Evolutionary conservation across 805 yeast species (phyloP).

Genomic region (Scheffersomyces spartinae): DNA sequence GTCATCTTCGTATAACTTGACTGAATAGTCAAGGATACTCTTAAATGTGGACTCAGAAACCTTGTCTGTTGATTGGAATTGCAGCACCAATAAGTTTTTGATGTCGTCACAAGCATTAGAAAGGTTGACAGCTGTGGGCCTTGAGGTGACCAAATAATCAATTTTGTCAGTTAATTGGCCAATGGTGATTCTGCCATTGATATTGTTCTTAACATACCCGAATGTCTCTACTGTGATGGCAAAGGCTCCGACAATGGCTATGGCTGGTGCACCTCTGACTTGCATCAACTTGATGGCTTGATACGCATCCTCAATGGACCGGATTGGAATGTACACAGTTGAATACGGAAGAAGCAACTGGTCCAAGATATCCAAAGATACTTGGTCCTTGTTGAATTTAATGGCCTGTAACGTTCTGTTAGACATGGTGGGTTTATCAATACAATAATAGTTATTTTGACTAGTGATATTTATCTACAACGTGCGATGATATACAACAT

Average conservation of each 20-base stretch:
- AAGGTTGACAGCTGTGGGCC: conserved; percentile 95
- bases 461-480: too few relatives aligned
- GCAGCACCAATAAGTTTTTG: conserved; percentile 16
- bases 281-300: conserved; percentile 83
- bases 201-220: conserved; percentile 13
- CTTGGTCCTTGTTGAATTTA: conserved; percentile 38
- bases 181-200: conserved; percentile 17
- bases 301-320: conserved; percentile 63
- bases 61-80: conserved; percentile 8
- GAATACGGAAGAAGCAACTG: conserved; percentile 77
- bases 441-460: too few relatives aligned
- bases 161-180: conserved; percentile 34
- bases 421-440: too few relatives aligned
- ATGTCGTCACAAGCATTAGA: conserved; percentile 59
- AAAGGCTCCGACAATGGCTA: conserved; percentile 87
- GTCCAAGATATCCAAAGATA: conserved; percentile 54
- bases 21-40: conserved; percentile 33
- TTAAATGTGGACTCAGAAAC: conserved; percentile 17
- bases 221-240: conserved; percentile 67
- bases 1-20: conserved; percentile 60
- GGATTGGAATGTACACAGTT: conserved; percentile 53
- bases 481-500: too few relatives aligned
- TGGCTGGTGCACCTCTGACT: conserved; percentile 98
- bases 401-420: conserved; percentile 50
- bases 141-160: conserved; percentile 56